Evolutionary conservation across 2,329 filamentous ascomycete species (phyloP), one percentile per base, ranked within the genome.

Genomic region (Talaromyces atroroseus): DNA sequence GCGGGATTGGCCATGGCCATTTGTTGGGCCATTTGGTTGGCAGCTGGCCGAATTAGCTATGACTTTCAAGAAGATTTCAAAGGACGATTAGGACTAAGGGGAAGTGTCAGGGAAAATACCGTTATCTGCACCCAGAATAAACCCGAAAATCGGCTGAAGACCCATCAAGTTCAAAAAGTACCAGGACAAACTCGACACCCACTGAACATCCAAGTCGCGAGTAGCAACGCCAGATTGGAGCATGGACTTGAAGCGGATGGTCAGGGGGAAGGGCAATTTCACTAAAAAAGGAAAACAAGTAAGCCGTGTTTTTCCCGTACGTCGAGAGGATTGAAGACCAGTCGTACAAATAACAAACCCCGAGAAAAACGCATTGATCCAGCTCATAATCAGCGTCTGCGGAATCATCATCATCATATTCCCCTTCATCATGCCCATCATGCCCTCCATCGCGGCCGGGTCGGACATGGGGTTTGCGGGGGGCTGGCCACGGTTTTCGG

Each of bases 351-450:
- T 96, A 49, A 99, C 94, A 69, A 96, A 99, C 32, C 94, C 94
- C 52, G 90, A 95, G 68, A 99, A 99, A 71, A 97, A 99, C 0
- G 94, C 92, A 76, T 99, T 99, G 72, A 99, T 97, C 94, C 94
- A 99, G 63, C 92, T 94, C 94, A 99, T 99, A 64, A 99, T 99
- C 70, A 99, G 76, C 5, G 92, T 97, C 75, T 99, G 96, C 49
- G 94, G 94, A 58, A 99, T 90, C 79, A 99, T 97, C 94, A 97
- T 99, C 62, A 94, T 92, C 89, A 99, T 96, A 71, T 99, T 96
- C 57, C 92, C 92, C 83, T 99, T 99, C 90, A 99, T 95, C 90
- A 96, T 96, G 64, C 94, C 92, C 94, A 99, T 99, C 94, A 99
- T 99, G 64, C 92, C 92, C 70, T 99, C 95, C 94, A 99, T 99